Conservation (phyloP, 768 basidiomycete genomes). For the Myochromella boudieri region DNA sequence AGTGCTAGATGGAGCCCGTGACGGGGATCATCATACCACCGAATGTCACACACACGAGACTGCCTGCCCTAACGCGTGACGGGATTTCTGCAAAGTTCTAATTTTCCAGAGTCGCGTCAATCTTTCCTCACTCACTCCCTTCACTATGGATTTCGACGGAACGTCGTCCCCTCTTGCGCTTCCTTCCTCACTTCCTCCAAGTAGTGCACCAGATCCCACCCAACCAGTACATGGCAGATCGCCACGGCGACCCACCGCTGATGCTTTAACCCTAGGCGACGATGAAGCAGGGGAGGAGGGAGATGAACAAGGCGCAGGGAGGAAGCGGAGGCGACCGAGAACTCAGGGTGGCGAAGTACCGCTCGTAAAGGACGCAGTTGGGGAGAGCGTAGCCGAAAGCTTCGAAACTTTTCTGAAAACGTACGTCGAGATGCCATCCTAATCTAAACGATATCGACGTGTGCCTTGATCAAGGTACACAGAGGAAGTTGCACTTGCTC, state of each 20-base stretch:
- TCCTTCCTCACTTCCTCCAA: conserved; percentile 51
- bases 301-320: conserved; percentile 32
- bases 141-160: conserved; percentile 54
- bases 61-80: conserved; percentile 36
- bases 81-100: conserved; percentile 19
- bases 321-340: conserved; percentile 46
- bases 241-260: conserved; percentile 41
- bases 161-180: conserved; percentile 58
- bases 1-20: not conserved
- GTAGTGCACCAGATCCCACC: conserved; percentile 43
- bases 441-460: conserved; percentile 10
- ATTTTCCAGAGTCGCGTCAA: conserved; percentile 31
- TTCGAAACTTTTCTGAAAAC: conserved; percentile 91
- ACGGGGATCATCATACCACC: conserved; percentile 8
- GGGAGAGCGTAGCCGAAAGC: conserved; percentile 90
- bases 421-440: conserved; percentile 45
- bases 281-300: conserved; percentile 51
- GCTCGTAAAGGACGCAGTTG: conserved; percentile 89
- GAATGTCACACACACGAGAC: conserved; percentile 33
- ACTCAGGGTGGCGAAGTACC: conserved; percentile 71
- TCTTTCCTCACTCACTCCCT: conserved; percentile 21
- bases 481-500: conserved; percentile 73
- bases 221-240: conserved; percentile 31
- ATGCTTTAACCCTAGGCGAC: conserved; percentile 55
- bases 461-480: conserved; percentile 64